Evolutionary conservation across 2,329 filamentous ascomycete species (phyloP), one percentile per base, ranked within the genome.

Genomic region (Paraconiothyrium sp.): DNA sequence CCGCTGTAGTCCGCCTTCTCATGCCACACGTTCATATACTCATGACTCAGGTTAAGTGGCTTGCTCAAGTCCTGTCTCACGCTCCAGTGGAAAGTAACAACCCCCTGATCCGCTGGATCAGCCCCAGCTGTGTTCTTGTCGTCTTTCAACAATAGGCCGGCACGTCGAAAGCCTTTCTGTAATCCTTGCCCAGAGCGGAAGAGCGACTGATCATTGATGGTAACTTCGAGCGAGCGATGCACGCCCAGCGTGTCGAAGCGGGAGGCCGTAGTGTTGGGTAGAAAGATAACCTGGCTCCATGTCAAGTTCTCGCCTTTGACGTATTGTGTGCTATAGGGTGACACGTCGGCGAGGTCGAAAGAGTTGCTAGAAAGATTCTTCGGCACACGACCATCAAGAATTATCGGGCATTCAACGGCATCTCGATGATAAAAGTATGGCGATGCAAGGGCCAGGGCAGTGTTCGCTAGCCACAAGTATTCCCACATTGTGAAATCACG

Each of bases 11-110:
- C 71, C 7, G 68, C 68, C 46, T 60, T 64, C 59, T 73, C 71
- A 48, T 74, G 71, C 70, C 69, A 74, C 20, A 73, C 67, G 34
- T 72, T 73, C 70, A 74, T 72, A 54, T 74, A 75, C 54, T 74
- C 72, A 56, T 75, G 72, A 9, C 60, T 69, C 14, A 75, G 43
- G 50, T 75, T 75, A 43, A 74, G 20, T 11, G 61, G 48, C 27
- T 58, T 60, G 3, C 32, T 49, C 2, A 24, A 1, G 61, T 74
- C 70, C 39, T 72, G 67, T 34, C 30, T 52, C 2, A 75, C 57
- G 46, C 67, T 70, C 71, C 70, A 75, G 44, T 75, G 72, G 44
- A 72, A 73, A 1, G 70, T 74, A 0, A 72, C 67, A 4, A 66
- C 47, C 0, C 72, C 72, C 2, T 59, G 56, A 56, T 74, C 71